Base-by-base conservation (phyloP, 2,329 filamentous ascomycete species). In the Aureobasidium subglaciale region DNA sequence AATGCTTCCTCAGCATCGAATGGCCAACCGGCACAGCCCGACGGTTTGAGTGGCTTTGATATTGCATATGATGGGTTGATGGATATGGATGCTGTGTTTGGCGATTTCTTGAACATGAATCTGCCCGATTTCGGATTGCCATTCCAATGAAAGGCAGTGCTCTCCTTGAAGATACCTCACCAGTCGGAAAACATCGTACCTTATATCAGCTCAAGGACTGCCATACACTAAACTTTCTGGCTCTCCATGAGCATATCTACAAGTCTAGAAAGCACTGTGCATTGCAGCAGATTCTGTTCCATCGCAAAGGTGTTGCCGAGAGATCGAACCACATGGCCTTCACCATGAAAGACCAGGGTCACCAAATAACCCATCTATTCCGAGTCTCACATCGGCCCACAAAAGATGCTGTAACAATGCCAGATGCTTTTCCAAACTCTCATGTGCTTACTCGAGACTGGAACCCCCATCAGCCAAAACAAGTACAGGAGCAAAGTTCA, bases 31-130 rank as follows among this genome's bases (percentile, higher is more conserved):
- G 9, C 16, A 27, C 38, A 25, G 1, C 18, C 16, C n/a, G 50
- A 42, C 18, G 38, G 38, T 20, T 18, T 41, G 37, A 52, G 35
- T 16, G 48, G 37, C 15, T 52, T 52, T 32, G 35, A 41, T 8
- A 52, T 52, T 32, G 48, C 49, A 1, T 50, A 50, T 18, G 52
- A 56, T 16, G 55, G 55, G 9, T 57, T 60, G 41, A 49, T 53
- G 25, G 56, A 58, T 18, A 60, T 60, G 56, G 58, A 60, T 20
- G 49, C 57, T 10, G 52, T 58, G 40, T 60, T 60, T 55, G 58
- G 53, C 16, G 57, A 56, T 18, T 50, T 60, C 32, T 35, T 60
- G 53, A 57, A 58, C 38, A 56, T 60, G 53, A 58, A 60, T 46
- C 20, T 52, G 45, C 55, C 55, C 2, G 35, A 56, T 18, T 54